Conservation (phyloP, 2,329 filamentous ascomycete species). For the Macroventuria anomochaeta region DNA sequence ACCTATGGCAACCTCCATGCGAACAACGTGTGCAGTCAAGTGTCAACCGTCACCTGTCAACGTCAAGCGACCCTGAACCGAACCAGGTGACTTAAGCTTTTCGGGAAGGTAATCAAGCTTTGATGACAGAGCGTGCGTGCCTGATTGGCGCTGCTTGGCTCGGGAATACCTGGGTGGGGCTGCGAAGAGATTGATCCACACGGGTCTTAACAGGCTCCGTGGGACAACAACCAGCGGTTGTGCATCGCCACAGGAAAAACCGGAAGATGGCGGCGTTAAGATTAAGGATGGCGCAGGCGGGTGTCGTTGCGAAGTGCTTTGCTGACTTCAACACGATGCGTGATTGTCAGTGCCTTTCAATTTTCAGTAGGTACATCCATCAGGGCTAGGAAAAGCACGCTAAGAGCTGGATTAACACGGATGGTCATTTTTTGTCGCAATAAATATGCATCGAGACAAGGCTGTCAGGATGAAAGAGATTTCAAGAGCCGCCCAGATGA, state of each 20-base stretch:
- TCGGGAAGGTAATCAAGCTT: constrained; percentile 32
- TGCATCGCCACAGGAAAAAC: background rate
- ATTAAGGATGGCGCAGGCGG: background rate
- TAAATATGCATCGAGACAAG: background rate
- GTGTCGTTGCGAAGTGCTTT: background rate
- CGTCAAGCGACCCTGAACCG: background rate
- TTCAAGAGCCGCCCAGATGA: background rate
- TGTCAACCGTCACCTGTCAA: background rate
- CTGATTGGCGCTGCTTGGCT: constrained; percentile 25
- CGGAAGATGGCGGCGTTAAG: background rate
- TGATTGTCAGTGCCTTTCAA: background rate
- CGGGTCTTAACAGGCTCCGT: background rate
- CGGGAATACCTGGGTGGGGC: background rate
- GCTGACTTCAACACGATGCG: background rate
- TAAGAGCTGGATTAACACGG: background rate
- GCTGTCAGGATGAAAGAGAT: constrained; percentile 10
- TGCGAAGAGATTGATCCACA: constrained; percentile 4
- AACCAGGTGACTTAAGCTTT: constrained; percentile 23
- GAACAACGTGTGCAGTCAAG: constrained; percentile 1
- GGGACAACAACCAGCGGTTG: background rate
- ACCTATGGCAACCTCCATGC: background rate
- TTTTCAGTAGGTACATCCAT: too few relatives aligned
- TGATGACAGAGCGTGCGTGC: constrained; percentile 17
- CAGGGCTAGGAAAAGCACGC: background rate
- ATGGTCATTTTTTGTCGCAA: background rate